These are phyloP conservation scores for Lagerstroemia speciosa DNA, from an alignment of 345 rosid species.

Conservation along the genomic window DNA sequence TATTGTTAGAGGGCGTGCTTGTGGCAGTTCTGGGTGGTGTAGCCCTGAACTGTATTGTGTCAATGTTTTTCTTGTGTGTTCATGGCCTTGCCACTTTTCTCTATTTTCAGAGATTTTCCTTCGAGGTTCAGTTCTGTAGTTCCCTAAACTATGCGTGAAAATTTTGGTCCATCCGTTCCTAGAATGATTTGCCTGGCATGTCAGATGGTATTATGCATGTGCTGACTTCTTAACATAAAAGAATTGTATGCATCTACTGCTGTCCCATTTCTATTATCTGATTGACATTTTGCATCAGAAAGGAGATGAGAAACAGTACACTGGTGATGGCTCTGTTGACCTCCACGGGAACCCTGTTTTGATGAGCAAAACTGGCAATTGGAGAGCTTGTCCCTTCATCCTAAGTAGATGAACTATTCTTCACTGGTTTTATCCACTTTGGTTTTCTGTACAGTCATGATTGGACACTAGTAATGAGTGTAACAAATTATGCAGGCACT, in stretches of 20 bases:
- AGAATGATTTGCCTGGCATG: not conserved
- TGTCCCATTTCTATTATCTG: constrained; percentile 7
- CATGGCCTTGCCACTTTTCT: no score
- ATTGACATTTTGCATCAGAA: constrained; percentile 13
- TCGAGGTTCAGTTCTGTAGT: no score
- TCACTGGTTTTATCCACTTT: not conserved
- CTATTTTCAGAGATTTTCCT: no score
- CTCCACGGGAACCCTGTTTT: constrained; percentile 59
- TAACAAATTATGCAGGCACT: constrained; percentile 36
- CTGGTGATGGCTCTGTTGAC: constrained; percentile 94
- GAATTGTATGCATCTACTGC: no score
- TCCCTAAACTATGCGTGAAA: no score
- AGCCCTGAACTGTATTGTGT: no score
- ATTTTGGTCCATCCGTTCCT: no score
- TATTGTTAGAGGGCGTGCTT: no score
- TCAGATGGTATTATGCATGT: no score
- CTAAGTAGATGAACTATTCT: constrained; percentile 35
- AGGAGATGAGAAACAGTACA: constrained; percentile 38
- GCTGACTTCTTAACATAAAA: no score
- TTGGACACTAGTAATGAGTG: constrained; percentile 7
- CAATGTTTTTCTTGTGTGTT: no score
- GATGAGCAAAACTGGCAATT: constrained; percentile 75
- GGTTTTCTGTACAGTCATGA: not conserved
- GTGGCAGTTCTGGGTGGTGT: no score
- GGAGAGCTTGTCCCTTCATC: constrained; percentile 97